phyloP scores from a whole-genome alignment of 164 flowering plant genomes.

The grape (Vitis vinifera) region DNA sequence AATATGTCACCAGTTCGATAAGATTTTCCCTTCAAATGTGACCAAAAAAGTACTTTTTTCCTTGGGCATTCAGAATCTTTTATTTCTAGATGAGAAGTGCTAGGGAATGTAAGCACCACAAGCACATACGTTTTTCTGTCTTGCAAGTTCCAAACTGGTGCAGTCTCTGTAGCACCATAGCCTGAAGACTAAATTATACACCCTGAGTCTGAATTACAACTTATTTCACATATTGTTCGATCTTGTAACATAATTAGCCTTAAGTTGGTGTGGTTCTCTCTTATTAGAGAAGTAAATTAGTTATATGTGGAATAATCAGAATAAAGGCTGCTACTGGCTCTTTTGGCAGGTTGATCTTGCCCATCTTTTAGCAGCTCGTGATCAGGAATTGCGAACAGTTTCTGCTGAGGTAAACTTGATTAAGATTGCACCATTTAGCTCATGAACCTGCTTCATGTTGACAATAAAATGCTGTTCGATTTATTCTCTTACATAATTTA shows the following conservation, averaged over 20 bases:
- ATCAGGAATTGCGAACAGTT: constrained; percentile 90
- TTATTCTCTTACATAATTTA: too few relatives aligned
- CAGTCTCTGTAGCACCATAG: background rate
- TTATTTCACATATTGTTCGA: background rate
- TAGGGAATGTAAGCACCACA: background rate
- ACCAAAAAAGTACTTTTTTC: too few relatives aligned
- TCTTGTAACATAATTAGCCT: background rate
- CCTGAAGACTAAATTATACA: too few relatives aligned
- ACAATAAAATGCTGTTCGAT: background rate
- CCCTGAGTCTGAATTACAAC: too few relatives aligned
- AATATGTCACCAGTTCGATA: too few relatives aligned
- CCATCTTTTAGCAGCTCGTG: constrained; percentile 95
- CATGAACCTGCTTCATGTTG: background rate
- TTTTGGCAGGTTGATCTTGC: constrained; percentile 91
- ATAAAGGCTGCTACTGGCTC: constrained; percentile 7
- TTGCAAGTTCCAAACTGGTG: background rate
- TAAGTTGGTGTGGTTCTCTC: background rate
- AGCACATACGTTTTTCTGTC: background rate
- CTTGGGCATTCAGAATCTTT: too few relatives aligned
- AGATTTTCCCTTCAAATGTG: too few relatives aligned
- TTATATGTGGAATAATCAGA: background rate
- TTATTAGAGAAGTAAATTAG: background rate
- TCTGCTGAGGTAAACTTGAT: constrained; percentile 83
- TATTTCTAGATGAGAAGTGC: background rate
- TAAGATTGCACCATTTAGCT: background rate